Conservation (phyloP, 2,329 filamentous ascomycete genomes). For the Pseudogymnoascus sp. region DNA sequence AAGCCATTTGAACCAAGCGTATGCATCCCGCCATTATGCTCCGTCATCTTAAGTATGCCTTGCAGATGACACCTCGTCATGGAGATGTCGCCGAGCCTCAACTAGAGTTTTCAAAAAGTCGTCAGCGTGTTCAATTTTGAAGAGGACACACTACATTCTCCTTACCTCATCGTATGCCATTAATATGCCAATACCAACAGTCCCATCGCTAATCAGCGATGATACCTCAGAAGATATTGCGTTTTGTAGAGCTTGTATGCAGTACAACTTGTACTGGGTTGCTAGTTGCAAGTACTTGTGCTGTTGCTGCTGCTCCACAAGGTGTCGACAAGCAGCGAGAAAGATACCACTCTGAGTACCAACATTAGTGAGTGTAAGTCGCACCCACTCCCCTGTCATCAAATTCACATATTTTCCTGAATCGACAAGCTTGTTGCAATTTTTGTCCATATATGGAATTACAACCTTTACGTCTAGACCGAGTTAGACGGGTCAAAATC, state of each 20-base stretch:
- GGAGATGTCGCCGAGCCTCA: slow-evolving; percentile 7
- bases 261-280: slow-evolving; percentile 11
- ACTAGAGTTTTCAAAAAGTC: neutral
- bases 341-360: slow-evolving; percentile 11
- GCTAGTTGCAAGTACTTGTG: slow-evolving; percentile 9
- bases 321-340: slow-evolving; percentile 13
- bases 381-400: slow-evolving; percentile 14
- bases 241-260: neutral
- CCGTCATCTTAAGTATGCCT: slow-evolving; percentile 13
- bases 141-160: neutral
- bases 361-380: slow-evolving; percentile 9
- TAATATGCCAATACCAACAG: neutral
- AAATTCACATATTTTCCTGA: neutral
- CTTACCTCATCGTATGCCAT: neutral
- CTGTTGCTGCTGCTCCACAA: slow-evolving; percentile 7
- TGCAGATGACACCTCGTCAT: slow-evolving; percentile 10
- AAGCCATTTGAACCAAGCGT: slow-evolving; percentile 12
- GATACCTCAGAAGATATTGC: slow-evolving; percentile 7
- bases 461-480: slow-evolving; percentile 11
- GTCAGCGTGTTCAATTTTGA: neutral
- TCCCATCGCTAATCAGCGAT: slow-evolving; percentile 5
- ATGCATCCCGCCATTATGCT: slow-evolving; percentile 12
- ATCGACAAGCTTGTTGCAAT: neutral
- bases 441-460: slow-evolving; percentile 7
- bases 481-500: neutral